Evolutionary conservation across 768 basidiomycete species (phyloP).

Genomic region (Trametes punicea): DNA sequence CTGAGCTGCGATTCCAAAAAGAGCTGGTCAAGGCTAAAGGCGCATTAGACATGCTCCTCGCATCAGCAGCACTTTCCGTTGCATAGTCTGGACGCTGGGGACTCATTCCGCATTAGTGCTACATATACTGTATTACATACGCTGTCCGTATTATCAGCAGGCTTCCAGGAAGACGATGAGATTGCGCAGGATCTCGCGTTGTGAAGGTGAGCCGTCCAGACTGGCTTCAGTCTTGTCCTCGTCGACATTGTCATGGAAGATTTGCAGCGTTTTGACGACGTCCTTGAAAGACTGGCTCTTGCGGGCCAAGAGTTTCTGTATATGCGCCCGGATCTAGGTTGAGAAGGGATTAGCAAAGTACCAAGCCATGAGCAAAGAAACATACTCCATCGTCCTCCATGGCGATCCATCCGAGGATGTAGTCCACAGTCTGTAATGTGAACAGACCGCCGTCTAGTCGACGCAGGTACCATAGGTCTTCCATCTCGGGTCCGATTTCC

Average conservation of each 20-base stretch:
- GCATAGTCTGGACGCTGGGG: background rate
- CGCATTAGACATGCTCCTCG: constrained; percentile 87
- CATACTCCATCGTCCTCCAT: constrained; percentile 99
- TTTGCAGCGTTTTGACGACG: constrained; percentile 65
- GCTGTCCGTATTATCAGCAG: constrained; percentile 28
- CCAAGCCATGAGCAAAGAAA: constrained; percentile 6
- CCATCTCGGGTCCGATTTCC: constrained; percentile 54
- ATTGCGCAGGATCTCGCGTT: constrained; percentile 64
- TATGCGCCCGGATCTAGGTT: constrained; percentile 71
- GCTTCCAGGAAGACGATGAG: constrained; percentile 61
- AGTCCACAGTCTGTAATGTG: constrained; percentile 88
- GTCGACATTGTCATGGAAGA: constrained; percentile 73
- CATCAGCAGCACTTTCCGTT: constrained; percentile 44
- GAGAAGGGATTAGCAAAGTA: background rate
- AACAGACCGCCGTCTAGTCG: constrained; percentile 85
- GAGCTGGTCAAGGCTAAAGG: constrained; percentile 82
- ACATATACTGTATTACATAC: constrained; percentile 16
- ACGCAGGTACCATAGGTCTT: constrained; percentile 81
- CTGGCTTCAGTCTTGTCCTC: constrained; percentile 41
- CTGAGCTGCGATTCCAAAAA: constrained; percentile 85
- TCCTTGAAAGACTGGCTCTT: constrained; percentile 68
- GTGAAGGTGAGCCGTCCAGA: constrained; percentile 43
- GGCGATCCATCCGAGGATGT: constrained; percentile 89
- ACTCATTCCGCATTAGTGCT: constrained; percentile 5
- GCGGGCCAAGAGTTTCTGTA: constrained; percentile 69